Evolutionary conservation across 345 rosid genomes (phyloP).

Genomic region (Citrus medica): DNA sequence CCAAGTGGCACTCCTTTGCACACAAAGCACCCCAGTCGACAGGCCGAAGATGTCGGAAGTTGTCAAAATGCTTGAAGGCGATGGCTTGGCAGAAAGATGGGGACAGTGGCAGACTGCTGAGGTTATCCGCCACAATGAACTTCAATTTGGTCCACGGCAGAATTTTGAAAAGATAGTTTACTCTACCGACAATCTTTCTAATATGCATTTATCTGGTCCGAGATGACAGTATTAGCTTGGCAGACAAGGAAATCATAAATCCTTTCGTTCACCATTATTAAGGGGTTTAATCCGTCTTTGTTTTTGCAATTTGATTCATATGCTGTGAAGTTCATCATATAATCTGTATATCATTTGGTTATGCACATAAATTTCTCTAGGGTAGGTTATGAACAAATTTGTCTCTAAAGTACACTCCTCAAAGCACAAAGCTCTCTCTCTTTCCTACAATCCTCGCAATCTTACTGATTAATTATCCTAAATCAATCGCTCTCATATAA

Average conservation of each 20-base stretch:
- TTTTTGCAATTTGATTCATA: no score
- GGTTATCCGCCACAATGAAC: slow-evolving; percentile 22
- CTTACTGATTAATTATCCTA: neutral
- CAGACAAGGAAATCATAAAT: neutral
- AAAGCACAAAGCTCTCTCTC: no score
- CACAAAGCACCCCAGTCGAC: slow-evolving; percentile 1
- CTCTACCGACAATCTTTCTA: slow-evolving; percentile 30
- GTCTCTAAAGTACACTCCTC: no score
- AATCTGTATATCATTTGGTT: neutral
- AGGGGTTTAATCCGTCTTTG: no score
- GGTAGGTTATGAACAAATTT: neutral
- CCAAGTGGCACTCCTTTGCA: slow-evolving; percentile 15
- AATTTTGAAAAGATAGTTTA: slow-evolving; percentile 28
- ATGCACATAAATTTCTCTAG: slow-evolving; percentile 1
- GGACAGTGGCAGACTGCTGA: slow-evolving; percentile 21
- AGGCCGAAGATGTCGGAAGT: slow-evolving; percentile 14
- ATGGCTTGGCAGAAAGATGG: slow-evolving; percentile 18
- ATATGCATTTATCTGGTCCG: slow-evolving; percentile 36
- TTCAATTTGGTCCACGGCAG: slow-evolving; percentile 18
- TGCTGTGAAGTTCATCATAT: neutral
- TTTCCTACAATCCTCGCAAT: neutral
- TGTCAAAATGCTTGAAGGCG: slow-evolving; percentile 16
- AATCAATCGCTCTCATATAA: neutral
- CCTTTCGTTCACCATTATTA: neutral
- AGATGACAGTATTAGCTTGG: slow-evolving; percentile 13